phyloP scores from a whole-genome alignment of 345 rosid species.

The Capsella bursapastoris region DNA sequence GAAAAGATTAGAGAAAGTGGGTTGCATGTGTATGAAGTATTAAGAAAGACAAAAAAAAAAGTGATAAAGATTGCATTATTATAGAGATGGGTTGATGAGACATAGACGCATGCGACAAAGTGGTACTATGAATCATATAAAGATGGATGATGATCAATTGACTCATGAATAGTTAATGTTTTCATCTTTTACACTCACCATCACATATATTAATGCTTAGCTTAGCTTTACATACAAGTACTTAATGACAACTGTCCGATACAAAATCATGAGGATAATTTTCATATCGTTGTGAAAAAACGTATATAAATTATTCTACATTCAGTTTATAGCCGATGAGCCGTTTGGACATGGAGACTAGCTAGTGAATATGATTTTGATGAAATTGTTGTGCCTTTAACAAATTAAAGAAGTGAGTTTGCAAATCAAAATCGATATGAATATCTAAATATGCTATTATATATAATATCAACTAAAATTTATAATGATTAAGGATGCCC shows the following conservation, averaged over 20 bases:
- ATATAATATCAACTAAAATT: neutral
- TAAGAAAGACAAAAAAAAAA: constrained; percentile 40
- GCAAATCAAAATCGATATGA: constrained; percentile 6
- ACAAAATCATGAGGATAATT: neutral
- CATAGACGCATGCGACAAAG: constrained; percentile 46
- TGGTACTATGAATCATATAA: constrained; percentile 45
- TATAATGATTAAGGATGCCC: neutral
- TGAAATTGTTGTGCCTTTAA: too few species aligned
- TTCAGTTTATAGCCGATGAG: neutral
- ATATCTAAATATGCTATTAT: neutral
- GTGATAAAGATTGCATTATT: constrained; percentile 40
- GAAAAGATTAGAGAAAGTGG: constrained; percentile 33
- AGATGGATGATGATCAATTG: constrained; percentile 42
- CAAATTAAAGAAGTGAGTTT: neutral
- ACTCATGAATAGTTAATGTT: constrained; percentile 43
- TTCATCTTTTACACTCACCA: constrained; percentile 42
- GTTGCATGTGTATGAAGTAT: constrained; percentile 40
- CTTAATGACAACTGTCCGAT: constrained; percentile 24
- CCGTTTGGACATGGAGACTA: neutral
- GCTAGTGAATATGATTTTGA: neutral
- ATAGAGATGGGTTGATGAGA: constrained; percentile 44
- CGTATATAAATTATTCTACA: neutral
- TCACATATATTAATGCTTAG: constrained; percentile 19
- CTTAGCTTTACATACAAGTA: constrained; percentile 24
- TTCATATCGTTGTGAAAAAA: neutral